Conservation (phyloP, 345 rosid species). For the Sisymbrium irio region DNA sequence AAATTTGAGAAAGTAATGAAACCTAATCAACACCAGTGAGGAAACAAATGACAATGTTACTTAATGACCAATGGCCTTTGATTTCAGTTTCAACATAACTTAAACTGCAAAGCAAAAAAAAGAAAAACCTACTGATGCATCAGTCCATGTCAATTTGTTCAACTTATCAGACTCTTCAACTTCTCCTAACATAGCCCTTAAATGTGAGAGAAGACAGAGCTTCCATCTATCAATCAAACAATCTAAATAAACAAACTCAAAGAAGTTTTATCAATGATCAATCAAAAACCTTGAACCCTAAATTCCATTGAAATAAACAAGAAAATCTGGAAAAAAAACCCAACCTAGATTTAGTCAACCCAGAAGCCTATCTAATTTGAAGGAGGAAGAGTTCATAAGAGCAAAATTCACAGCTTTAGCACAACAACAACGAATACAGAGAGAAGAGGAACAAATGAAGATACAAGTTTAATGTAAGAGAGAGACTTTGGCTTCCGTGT, state of each 20-base stretch:
- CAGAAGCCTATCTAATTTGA: neutral
- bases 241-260: neutral
- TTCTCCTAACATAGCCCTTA: constrained; percentile 75
- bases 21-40: too few species aligned
- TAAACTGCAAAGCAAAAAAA: constrained; percentile 5
- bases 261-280: neutral
- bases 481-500: too few species aligned
- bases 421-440: neutral
- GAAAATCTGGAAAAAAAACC: too few species aligned
- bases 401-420: neutral
- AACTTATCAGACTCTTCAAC: constrained; percentile 51
- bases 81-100: neutral
- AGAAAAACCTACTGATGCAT: constrained; percentile 40
- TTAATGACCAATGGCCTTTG: neutral
- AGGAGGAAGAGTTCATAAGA: too few species aligned
- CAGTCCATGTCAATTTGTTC: constrained; percentile 63
- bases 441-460: neutral
- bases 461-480: too few species aligned
- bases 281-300: neutral
- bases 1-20: too few species aligned
- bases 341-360: constrained; percentile 9
- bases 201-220: constrained; percentile 49
- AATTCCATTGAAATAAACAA: too few species aligned
- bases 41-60: too few species aligned
- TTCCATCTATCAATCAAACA: constrained; percentile 53